Evolutionary conservation across 345 rosid genomes (phyloP).

Genomic region (Salix udensis): DNA sequence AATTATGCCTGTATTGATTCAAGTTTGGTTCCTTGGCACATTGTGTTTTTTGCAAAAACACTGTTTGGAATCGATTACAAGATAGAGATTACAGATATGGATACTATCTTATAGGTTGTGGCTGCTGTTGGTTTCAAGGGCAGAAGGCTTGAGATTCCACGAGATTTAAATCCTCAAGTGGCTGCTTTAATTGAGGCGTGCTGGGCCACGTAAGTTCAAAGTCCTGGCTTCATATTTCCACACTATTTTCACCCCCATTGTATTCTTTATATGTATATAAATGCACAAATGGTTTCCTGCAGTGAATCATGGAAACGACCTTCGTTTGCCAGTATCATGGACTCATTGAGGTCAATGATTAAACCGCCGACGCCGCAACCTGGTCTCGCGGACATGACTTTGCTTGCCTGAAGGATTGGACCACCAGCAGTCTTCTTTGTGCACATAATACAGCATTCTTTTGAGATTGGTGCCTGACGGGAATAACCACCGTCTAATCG

Average conservation of each 20-base stretch:
- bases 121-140: slow-evolving; percentile 97
- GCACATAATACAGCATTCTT: slow-evolving; percentile 70
- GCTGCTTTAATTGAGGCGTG: slow-evolving; percentile 86
- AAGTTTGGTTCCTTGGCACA: neutral
- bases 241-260: neutral
- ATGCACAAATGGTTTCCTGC: slow-evolving; percentile 22
- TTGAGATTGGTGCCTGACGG: slow-evolving; percentile 37
- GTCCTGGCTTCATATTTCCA: neutral
- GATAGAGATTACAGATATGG: neutral
- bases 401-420: slow-evolving; percentile 31
- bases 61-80: neutral
- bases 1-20: neutral
- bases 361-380: slow-evolving; percentile 58
- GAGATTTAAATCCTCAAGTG: slow-evolving; percentile 70
- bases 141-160: slow-evolving; percentile 90
- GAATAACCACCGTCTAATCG: slow-evolving; percentile 34
- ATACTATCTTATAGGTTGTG: slow-evolving; percentile 60
- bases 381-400: slow-evolving; percentile 49
- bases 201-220: slow-evolving; percentile 70
- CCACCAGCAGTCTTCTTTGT: slow-evolving; percentile 24
- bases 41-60: neutral
- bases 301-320: slow-evolving; percentile 99
- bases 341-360: slow-evolving; percentile 64
- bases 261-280: neutral
- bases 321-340: slow-evolving; percentile 82